Conservation (phyloP, 1,284 basidiomycete genomes). For the Athelia sp. region DNA sequence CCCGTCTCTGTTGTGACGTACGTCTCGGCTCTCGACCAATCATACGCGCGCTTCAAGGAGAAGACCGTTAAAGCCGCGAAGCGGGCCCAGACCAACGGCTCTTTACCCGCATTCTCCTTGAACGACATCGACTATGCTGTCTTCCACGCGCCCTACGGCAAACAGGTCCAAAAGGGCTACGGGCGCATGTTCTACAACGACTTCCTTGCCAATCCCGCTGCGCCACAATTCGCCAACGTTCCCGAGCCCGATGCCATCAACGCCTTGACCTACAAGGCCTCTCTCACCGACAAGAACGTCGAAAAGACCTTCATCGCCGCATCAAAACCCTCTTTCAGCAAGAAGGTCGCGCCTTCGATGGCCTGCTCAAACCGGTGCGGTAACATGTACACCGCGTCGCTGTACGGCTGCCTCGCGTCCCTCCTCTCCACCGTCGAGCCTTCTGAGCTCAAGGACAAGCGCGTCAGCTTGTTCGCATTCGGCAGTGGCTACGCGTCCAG, state of each 20-base stretch:
- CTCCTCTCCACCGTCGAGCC: conserved; percentile 70
- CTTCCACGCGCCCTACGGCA: conserved; percentile 96
- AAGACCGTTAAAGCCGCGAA: conserved; percentile 71
- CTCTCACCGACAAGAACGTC: conserved; percentile 88
- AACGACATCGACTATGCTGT: conserved; percentile 85
- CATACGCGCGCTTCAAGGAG: conserved; percentile 84
- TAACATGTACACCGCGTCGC: conserved; percentile 99
- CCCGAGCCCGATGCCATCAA: conserved; percentile 67
- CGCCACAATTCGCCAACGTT: conserved; percentile 72
- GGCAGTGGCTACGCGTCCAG: conserved; percentile 90
- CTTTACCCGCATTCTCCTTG: conserved; percentile 60
- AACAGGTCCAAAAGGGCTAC: conserved; percentile 96
- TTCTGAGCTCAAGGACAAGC: conserved; percentile 68
- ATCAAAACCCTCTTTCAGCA: conserved; percentile 68
- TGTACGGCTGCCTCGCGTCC: conserved; percentile 91
- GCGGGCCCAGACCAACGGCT: conserved; percentile 39
- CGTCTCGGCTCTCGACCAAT: conserved; percentile 88
- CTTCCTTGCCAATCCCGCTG: conserved; percentile 77
- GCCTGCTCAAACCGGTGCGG: conserved; percentile 85
- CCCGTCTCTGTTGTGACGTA: conserved; percentile 96
- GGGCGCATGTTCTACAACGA: conserved; percentile 91
- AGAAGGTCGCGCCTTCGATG: conserved; percentile 74
- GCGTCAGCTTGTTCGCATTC: conserved; percentile 90
- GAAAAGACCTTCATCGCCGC: conserved; percentile 89
- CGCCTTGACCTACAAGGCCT: conserved; percentile 62